Conservation (phyloP, 2,329 filamentous ascomycete genomes). For the Exophiala sp. region DNA sequence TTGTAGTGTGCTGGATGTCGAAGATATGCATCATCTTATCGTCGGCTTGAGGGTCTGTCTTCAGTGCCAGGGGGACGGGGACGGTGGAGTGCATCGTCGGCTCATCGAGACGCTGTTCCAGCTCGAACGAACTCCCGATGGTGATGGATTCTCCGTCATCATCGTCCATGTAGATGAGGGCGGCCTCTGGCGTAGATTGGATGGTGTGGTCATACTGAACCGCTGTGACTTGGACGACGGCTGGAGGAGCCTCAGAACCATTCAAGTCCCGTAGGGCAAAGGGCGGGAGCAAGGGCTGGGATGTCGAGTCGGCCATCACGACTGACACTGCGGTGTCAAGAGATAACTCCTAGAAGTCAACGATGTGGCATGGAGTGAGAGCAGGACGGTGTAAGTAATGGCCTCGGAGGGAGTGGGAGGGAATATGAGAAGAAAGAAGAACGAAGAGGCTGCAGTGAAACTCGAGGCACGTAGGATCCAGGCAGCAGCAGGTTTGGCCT, state of each 20-base stretch:
- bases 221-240: constrained; percentile 38
- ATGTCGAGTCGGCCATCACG: constrained; percentile 12
- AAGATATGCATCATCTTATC: constrained; percentile 41
- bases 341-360: not conserved
- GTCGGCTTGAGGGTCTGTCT: constrained; percentile 19
- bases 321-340: not conserved
- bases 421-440: not conserved
- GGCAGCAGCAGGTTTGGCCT: constrained; percentile 2
- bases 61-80: constrained; percentile 10
- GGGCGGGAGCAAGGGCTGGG: constrained; percentile 17
- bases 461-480: not conserved
- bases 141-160: constrained; percentile 44
- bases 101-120: constrained; percentile 43
- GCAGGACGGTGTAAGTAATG: too few relatives aligned
- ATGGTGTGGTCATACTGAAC: constrained; percentile 42
- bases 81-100: constrained; percentile 24
- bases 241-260: constrained; percentile 25
- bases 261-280: constrained; percentile 28
- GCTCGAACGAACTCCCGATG: constrained; percentile 45
- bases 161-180: constrained; percentile 42
- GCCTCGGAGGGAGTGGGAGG: not conserved
- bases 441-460: not conserved
- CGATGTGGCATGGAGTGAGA: not conserved
- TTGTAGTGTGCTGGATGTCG: constrained; percentile 34
- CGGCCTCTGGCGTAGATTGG: constrained; percentile 37